Base-by-base conservation (phyloP, 2,329 filamentous ascomycete genomes). In the Xylariales sp. region DNA sequence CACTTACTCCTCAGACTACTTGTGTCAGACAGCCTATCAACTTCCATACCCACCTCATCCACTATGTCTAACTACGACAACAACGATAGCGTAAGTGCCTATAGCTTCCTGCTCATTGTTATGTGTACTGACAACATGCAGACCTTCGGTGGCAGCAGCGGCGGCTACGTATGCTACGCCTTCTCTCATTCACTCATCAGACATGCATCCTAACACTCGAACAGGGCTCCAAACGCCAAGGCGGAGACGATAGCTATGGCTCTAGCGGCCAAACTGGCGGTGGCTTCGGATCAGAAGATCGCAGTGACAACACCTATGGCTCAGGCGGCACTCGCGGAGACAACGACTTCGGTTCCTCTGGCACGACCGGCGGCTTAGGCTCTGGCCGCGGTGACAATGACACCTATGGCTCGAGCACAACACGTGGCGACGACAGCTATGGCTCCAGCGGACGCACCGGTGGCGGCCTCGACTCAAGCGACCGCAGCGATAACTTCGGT, bases 51-150 rank as follows among this genome's bases (percentile, higher is more conserved):
- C 21, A 11, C 28, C 10, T 11, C 15, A 25, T 36, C 46, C 50
- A 56, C 25, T 16, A 60, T 74, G 71, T 74, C 70, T 65, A 71
- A 68, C 64, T 59, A 62, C 54, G 57, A 63, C 44, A 61, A 67
- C 61, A 63, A 69, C 63, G 60, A 63, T 49, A 53, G 60, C 56
- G 61, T 61, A 49, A 57, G 59, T 16, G 16, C 4, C 22, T 36
- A 10, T 3, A 14, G 1, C 3, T 9, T 25, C 12, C 14, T 12
- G 16, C 4, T 25, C 14, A 33, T 11, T 20, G 4, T n/a, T n/a
- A 19, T 27, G 22, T n/a, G 10, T 29, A 10, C 38, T 44, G 20
- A 44, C 19, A 16, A 24, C 4, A 15, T 21, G 11, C 21, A 45
- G 43, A 29, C 19, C 40, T 40, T 32, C 15, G 31, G 43, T 28